Percentiles rank a stretch among this genome's conserved stretches.
Conservation (phyloP, 164 flowering plant species). For the Stephania cephalantha region DNA sequence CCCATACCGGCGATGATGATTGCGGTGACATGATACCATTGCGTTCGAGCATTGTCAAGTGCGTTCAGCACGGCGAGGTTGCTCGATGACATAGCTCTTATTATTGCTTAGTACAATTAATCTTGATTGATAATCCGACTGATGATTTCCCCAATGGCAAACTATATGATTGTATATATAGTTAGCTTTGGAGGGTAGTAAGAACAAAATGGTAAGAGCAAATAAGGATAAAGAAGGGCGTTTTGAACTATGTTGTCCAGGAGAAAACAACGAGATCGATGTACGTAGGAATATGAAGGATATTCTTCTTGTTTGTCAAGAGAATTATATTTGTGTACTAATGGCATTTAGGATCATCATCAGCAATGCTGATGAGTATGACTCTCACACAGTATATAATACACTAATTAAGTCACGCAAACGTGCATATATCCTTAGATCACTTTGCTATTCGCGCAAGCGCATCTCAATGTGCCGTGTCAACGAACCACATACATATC, state of each 20-base stretch:
- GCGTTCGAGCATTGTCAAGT: slow-evolving; percentile 44
- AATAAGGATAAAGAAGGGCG: slow-evolving; percentile 6
- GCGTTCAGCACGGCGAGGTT: slow-evolving; percentile 38
- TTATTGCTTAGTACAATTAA: background rate
- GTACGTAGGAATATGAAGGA: background rate
- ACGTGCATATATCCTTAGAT: too few species aligned
- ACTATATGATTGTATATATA: background rate
- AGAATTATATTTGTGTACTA: background rate
- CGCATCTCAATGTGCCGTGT: too few species aligned
- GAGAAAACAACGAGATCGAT: background rate
- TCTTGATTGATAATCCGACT: background rate
- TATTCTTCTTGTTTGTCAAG: background rate
- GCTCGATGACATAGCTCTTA: slow-evolving; percentile 5
- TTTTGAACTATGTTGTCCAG: background rate
- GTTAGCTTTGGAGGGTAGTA: slow-evolving; percentile 6
- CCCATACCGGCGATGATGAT: slow-evolving; percentile 57
- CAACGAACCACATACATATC: too few species aligned
- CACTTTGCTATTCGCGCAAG: too few species aligned
- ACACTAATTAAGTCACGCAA: too few species aligned
- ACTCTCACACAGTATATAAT: too few species aligned
- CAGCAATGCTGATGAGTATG: too few species aligned
- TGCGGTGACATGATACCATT: slow-evolving; percentile 49
- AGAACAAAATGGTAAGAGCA: background rate
- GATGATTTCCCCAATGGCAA: background rate
- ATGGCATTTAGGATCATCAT: too few species aligned